Evolutionary conservation across 2,329 filamentous ascomycete genomes (phyloP).

Genomic region (Xylaria hypoxylon): DNA sequence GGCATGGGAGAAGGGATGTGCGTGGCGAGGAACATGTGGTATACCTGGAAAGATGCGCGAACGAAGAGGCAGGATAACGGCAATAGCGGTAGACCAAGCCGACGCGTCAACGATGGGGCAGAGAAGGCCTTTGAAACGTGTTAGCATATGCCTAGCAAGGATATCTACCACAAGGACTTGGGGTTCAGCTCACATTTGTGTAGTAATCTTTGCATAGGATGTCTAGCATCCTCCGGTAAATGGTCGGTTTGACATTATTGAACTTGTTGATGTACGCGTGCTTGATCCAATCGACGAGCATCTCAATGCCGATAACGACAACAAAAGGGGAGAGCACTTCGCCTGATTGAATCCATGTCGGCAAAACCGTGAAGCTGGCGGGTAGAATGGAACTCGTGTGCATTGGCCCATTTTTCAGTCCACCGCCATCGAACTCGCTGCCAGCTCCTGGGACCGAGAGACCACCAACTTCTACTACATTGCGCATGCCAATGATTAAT

Average conservation of each 20-base stretch:
- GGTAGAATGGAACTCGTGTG: slow-evolving; percentile 82
- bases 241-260: slow-evolving; percentile 92
- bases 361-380: slow-evolving; percentile 89
- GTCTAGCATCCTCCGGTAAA: slow-evolving; percentile 91
- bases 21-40: slow-evolving; percentile 96
- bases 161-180: neutral
- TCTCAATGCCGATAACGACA: slow-evolving; percentile 94
- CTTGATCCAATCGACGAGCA: slow-evolving; percentile 96
- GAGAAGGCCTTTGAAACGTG: slow-evolving; percentile 77
- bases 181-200: slow-evolving; percentile 74
- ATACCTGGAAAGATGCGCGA: slow-evolving; percentile 92
- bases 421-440: slow-evolving; percentile 58
- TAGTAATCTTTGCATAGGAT: slow-evolving; percentile 98
- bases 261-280: slow-evolving; percentile 99
- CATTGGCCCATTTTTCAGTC: slow-evolving; percentile 68
- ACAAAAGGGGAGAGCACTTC: slow-evolving; percentile 94
- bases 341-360: slow-evolving; percentile 79
- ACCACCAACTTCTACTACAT: slow-evolving; percentile 94
- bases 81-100: slow-evolving; percentile 90
- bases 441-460: slow-evolving; percentile 72
- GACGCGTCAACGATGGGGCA: slow-evolving; percentile 87
- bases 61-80: slow-evolving; percentile 96
- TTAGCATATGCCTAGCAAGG: neutral
- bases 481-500: slow-evolving; percentile 93
- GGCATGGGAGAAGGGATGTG: slow-evolving; percentile 81